A percentile compares a stretch with the other conserved stretches of the same genome.
phyloP scores from a whole-genome alignment of 768 basidiomycete species.

The Auricularia cornea region DNA sequence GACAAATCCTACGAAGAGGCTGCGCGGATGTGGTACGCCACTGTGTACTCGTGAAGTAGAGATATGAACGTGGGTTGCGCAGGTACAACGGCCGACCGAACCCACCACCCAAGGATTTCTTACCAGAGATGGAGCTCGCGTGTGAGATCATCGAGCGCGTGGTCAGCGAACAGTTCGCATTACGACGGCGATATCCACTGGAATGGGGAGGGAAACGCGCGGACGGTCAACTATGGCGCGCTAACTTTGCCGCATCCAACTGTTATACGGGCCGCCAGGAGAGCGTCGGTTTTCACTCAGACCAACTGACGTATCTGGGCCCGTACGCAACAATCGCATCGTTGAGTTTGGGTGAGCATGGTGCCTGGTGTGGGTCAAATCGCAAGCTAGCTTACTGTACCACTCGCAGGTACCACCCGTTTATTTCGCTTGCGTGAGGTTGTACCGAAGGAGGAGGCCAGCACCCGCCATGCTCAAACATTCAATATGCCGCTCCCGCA shows the following conservation, averaged over 20 bases:
- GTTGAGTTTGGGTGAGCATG: constrained; percentile 57
- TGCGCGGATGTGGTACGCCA: background rate
- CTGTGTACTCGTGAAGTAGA: background rate
- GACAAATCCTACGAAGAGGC: background rate
- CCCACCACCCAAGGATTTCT: constrained; percentile 48
- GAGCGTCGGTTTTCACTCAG: constrained; percentile 75
- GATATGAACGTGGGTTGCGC: background rate
- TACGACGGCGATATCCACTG: constrained; percentile 48
- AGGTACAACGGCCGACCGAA: constrained; percentile 77
- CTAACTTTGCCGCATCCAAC: constrained; percentile 81
- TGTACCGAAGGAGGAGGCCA: constrained; percentile 52
- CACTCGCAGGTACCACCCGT: constrained; percentile 49
- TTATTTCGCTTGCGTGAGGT: constrained; percentile 72
- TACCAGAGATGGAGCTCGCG: constrained; percentile 68
- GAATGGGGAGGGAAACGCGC: constrained; percentile 49
- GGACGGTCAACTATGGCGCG: constrained; percentile 44
- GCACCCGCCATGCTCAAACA: constrained; percentile 53
- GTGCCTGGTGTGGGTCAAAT: too few relatives aligned
- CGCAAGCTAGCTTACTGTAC: background rate
- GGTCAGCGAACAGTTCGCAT: constrained; percentile 63
- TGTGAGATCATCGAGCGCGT: constrained; percentile 59
- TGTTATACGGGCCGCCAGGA: constrained; percentile 58
- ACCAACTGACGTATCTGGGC: constrained; percentile 72
- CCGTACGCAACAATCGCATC: constrained; percentile 84
- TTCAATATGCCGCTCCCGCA: constrained; percentile 70